These are phyloP conservation scores for Hypomontagnella submonticulosa DNA, from an alignment of 495 filamentous ascomycete genomes.

Conservation along the genomic window DNA sequence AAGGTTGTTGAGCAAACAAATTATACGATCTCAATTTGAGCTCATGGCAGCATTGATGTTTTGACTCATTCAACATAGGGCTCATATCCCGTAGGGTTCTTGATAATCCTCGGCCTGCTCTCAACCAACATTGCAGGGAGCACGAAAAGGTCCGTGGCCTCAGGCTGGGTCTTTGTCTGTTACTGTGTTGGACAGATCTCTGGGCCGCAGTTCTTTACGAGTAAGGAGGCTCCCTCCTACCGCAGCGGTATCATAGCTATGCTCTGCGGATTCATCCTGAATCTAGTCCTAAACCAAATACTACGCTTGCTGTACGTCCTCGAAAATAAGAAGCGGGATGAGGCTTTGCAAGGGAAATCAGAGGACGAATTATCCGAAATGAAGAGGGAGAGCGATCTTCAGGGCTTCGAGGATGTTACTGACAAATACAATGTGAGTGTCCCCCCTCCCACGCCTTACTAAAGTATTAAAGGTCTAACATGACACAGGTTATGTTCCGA, in stretches of 20 bases:
- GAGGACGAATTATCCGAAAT: slow-evolving; percentile 39
- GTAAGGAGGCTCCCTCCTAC: slow-evolving; percentile 31
- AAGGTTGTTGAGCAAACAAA: too few species aligned
- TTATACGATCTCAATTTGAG: too few species aligned
- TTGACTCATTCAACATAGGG: slow-evolving; percentile 22
- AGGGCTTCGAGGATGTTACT: slow-evolving; percentile 49
- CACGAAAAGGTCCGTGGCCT: slow-evolving; percentile 47
- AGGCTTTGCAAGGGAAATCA: slow-evolving; percentile 37
- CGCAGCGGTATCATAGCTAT: slow-evolving; percentile 37
- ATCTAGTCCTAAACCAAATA: slow-evolving; percentile 36
- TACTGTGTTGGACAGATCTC: slow-evolving; percentile 49
- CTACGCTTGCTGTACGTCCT: slow-evolving; percentile 35
- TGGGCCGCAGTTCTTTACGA: slow-evolving; percentile 46
- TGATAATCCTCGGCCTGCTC: slow-evolving; percentile 40
- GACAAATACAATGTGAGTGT: slow-evolving; percentile 47
- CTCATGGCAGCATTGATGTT: not conserved
- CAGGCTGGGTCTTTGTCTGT: slow-evolving; percentile 47
- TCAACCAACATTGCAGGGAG: slow-evolving; percentile 48
- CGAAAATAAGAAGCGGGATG: slow-evolving; percentile 42
- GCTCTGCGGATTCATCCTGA: slow-evolving; percentile 39
- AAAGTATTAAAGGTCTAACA: slow-evolving; percentile 5
- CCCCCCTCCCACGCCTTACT: too few species aligned
- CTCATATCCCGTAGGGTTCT: slow-evolving; percentile 33
- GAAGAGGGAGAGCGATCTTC: slow-evolving; percentile 42
- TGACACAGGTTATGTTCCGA: slow-evolving; percentile 37